Base-by-base conservation (phyloP, 2,329 filamentous ascomycete species). In the Paracamarosporium sp. region DNA sequence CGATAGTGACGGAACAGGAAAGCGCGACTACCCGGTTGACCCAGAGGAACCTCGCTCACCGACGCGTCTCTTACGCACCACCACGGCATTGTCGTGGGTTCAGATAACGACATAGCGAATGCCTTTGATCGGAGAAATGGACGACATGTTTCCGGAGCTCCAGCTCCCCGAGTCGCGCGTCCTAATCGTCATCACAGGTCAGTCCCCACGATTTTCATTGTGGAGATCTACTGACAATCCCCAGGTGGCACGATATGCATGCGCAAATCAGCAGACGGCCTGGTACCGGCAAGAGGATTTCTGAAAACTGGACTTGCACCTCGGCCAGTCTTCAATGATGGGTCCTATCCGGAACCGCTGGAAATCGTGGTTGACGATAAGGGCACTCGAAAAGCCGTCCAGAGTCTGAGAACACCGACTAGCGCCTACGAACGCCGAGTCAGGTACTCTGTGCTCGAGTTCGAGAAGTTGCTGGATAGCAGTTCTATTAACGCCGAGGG, bases 401-500 rank as follows among this genome's bases (percentile, higher is more conserved):
- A 87, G 60, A 92, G 88, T 67, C 80, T 96, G 63, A 86, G 92
- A 47, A 96, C 93, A 5, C 93, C 93, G 1, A 83, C 88, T 28
- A 95, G 90, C 67, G 86, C 90, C 27, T 94, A 96, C 75, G 86
- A 89, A 31, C 88, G 91, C 25, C 90, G 92, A 69, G 88, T 97
- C 59, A 87, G 92, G 56, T 97, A 96, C 76, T 87, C 88, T 3
- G 90, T 95, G 31, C 84, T 93, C 54, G 93, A 97, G 71, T 97
- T 96, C 76, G 84, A 88, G 50, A 90, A 91, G 25, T 79, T 97
- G 35, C 86, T 97, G 4, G 93, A 97, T 78, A 96, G 92, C 61
- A 94, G 90, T 73, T 95, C 91, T 53, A 96, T 97, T 75, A 91
- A 93, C 59, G 91, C 92, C 17, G 85, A 86, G 41, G 92, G 92